These are phyloP conservation scores for Schizophyllum amplum DNA, from an alignment of 1,284 basidiomycete species.

Conservation along the genomic window DNA sequence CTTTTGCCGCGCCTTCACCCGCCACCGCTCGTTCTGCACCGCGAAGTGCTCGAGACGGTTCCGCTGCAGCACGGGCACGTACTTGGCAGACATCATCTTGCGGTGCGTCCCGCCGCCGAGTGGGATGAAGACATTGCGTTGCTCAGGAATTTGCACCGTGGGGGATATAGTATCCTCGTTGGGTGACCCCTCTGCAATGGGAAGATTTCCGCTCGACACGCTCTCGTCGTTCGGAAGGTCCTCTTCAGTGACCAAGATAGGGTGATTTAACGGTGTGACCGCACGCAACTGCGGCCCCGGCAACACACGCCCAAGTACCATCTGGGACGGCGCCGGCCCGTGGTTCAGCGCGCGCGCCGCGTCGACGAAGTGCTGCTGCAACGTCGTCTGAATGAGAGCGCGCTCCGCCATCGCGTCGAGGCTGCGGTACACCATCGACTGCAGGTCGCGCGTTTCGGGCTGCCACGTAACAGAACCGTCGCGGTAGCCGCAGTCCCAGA, in stretches of 20 bases:
- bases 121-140: constrained; percentile 34
- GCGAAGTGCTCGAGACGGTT: constrained; percentile 65
- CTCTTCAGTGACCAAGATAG: too few relatives aligned
- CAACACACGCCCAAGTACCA: constrained; percentile 11
- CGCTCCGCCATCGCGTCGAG: constrained; percentile 32
- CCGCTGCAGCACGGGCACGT: constrained; percentile 58
- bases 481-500: constrained; percentile 87
- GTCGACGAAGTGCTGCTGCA: constrained; percentile 42
- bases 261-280: constrained; percentile 1
- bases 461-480: constrained; percentile 70
- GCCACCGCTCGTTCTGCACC: constrained; percentile 72
- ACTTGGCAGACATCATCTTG: constrained; percentile 40
- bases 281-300: neutral
- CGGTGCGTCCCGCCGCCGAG: constrained; percentile 68
- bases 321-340: constrained; percentile 17
- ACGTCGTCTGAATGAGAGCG: neutral
- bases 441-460: constrained; percentile 33
- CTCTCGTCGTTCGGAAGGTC: too few relatives aligned
- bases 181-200: too few relatives aligned
- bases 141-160: too few relatives aligned
- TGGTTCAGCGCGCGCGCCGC: constrained; percentile 43
- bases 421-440: constrained; percentile 48
- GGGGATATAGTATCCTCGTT: too few relatives aligned
- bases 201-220: too few relatives aligned
- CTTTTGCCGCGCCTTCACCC: constrained; percentile 19